Evolutionary conservation across 352 stramenopile species (phyloP).

Genomic region (Thalassiosira oceanica): DNA sequence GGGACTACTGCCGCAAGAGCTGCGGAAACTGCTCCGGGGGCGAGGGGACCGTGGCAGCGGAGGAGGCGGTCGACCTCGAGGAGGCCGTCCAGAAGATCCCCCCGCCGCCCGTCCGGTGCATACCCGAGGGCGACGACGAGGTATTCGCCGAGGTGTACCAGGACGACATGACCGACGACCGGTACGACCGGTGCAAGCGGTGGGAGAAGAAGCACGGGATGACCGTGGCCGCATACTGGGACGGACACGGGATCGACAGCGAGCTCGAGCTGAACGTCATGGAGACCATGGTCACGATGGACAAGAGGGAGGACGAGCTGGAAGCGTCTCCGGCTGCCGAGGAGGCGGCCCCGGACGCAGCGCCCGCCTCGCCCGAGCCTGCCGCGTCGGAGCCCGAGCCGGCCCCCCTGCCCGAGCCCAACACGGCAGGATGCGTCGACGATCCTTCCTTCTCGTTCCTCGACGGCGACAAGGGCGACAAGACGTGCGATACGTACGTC

Average conservation of each 20-base stretch:
- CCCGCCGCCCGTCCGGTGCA: slow-evolving; percentile 23
- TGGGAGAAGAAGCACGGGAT: slow-evolving; percentile 24
- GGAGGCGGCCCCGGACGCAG: too few relatives aligned
- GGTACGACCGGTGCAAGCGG: slow-evolving; percentile 22
- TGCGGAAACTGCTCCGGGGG: neutral
- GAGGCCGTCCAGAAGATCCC: neutral
- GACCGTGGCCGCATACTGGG: slow-evolving; percentile 19
- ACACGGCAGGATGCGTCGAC: too few relatives aligned
- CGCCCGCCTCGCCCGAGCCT: too few relatives aligned
- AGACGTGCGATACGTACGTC: too few relatives aligned
- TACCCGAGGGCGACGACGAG: slow-evolving; percentile 19
- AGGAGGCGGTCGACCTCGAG: too few relatives aligned
- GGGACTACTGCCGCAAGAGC: too few relatives aligned
- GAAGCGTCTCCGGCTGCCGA: too few relatives aligned
- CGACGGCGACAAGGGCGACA: too few relatives aligned
- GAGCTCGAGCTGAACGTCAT: slow-evolving; percentile 1
- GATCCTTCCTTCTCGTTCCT: too few relatives aligned
- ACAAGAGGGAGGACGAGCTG: too few relatives aligned
- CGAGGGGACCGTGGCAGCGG: neutral
- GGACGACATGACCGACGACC: slow-evolving; percentile 31
- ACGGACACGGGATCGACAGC: slow-evolving; percentile 14
- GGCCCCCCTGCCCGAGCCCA: too few relatives aligned
- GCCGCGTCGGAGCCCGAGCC: too few relatives aligned
- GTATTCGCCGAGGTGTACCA: slow-evolving; percentile 11
- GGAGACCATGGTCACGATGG: slow-evolving; percentile 8